Percentiles rank a stretch among this genome's conserved stretches.
Evolutionary conservation across 352 stramenopile genomes (phyloP).

Genomic region (Phytopythium chamaehyphon): DNA sequence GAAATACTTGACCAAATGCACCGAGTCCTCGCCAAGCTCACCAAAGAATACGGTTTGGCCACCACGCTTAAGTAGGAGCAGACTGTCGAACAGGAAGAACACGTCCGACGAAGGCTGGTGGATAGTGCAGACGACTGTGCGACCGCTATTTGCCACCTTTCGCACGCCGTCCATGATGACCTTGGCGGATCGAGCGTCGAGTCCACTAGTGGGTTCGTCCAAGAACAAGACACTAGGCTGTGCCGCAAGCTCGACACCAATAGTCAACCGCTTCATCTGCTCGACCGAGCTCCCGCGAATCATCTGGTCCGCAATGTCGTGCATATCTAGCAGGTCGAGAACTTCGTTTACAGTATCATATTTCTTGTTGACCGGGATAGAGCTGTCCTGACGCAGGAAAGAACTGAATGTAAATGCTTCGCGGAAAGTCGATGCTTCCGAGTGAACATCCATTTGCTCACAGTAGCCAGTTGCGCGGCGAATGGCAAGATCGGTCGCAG

Average conservation of each 20-base stretch:
- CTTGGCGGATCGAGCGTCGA: too few species aligned
- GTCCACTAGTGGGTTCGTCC: slow-evolving; percentile 1
- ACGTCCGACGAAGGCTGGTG: too few species aligned
- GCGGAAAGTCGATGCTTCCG: slow-evolving; percentile 77
- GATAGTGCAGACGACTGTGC: too few species aligned
- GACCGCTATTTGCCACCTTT: too few species aligned
- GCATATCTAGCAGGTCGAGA: slow-evolving; percentile 19
- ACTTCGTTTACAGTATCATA: slow-evolving; percentile 23
- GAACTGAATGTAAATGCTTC: slow-evolving; percentile 87
- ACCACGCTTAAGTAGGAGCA: slow-evolving; percentile 19
- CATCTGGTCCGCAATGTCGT: slow-evolving; percentile 27
- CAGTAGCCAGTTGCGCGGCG: slow-evolving; percentile 26
- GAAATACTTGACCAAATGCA: slow-evolving; percentile 32
- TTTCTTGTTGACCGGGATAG: slow-evolving; percentile 32
- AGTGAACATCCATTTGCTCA: slow-evolving; percentile 81
- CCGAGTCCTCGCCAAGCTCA: slow-evolving; percentile 30
- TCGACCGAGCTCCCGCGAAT: too few species aligned
- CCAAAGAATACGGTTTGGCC: slow-evolving; percentile 47
- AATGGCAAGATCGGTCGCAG: slow-evolving; percentile 16
- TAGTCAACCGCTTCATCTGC: too few species aligned
- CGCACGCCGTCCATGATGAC: too few species aligned
- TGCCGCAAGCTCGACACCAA: too few species aligned
- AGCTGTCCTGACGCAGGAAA: slow-evolving; percentile 43
- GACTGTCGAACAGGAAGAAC: slow-evolving; percentile 59
- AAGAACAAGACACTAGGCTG: too few species aligned